Conservation (phyloP, 768 basidiomycete genomes). For the Tricholoma saponaceum region DNA sequence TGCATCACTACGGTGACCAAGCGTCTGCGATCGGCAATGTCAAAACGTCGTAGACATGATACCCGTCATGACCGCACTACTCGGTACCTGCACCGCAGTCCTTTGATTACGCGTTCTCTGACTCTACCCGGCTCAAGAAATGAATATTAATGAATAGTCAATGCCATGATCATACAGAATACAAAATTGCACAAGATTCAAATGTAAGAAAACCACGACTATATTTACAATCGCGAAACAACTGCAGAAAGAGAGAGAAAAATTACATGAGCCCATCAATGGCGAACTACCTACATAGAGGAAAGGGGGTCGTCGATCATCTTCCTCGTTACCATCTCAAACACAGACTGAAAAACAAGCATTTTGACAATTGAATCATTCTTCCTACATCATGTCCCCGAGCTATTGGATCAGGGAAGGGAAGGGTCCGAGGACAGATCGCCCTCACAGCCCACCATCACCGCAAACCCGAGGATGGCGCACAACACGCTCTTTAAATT, state of each 20-base stretch:
- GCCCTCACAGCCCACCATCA: conserved; percentile 4
- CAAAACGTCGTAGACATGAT: background rate
- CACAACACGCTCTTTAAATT: conserved; percentile 26
- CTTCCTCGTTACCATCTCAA: no score
- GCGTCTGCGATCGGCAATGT: no score
- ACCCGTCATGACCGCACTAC: conserved; percentile 8
- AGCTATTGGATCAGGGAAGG: conserved; percentile 1
- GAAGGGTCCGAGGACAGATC: background rate
- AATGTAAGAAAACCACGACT: no score
- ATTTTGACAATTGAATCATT: conserved; percentile 1
- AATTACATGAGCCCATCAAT: conserved; percentile 2
- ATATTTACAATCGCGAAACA: no score
- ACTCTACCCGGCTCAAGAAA: no score
- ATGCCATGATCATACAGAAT: no score
- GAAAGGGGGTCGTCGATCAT: background rate
- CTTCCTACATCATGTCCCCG: conserved; percentile 1
- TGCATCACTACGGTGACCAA: no score
- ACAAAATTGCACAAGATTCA: no score
- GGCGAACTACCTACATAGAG: conserved; percentile 3
- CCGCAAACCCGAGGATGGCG: conserved; percentile 20
- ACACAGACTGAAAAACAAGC: background rate
- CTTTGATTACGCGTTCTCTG: background rate
- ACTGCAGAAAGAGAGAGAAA: no score
- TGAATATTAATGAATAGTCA: no score
- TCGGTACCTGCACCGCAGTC: background rate